phyloP scores from a whole-genome alignment of 768 basidiomycete species.

The Leccinum boreale region DNA sequence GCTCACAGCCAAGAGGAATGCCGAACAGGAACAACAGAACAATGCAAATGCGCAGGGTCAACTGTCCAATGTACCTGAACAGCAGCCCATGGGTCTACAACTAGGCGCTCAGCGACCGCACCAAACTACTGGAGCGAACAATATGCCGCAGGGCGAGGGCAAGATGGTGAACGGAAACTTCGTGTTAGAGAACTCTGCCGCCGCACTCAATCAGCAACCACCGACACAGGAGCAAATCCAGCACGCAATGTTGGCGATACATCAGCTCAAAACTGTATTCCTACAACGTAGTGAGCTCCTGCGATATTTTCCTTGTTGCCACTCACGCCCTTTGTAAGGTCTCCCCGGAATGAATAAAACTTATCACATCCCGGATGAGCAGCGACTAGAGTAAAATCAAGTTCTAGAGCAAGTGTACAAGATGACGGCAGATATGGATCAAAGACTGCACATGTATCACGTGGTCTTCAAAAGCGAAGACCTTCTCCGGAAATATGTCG shows the following conservation, averaged over 20 bases:
- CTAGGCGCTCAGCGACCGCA: conserved; percentile 16
- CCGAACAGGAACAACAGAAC: conserved; percentile 23
- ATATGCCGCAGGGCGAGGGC: conserved; percentile 14
- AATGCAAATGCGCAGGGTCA: conserved; percentile 16
- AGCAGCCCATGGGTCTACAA: conserved; percentile 7
- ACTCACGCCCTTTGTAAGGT: conserved; percentile 27
- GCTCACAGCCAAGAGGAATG: conserved; percentile 15
- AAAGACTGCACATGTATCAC: conserved; percentile 45
- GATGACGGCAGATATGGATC: conserved; percentile 46
- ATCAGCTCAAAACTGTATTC: conserved; percentile 34
- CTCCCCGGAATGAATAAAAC: conserved; percentile 30
- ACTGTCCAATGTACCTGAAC: conserved; percentile 23
- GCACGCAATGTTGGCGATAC: conserved; percentile 27
- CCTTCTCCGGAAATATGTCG: conserved; percentile 44
- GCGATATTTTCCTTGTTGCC: conserved; percentile 6
- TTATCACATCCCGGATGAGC: conserved; percentile 48
- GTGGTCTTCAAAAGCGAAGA: conserved; percentile 48
- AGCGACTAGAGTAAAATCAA: conserved; percentile 49
- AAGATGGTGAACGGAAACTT: conserved; percentile 18
- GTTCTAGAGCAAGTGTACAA: conserved; percentile 49
- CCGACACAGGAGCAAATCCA: conserved; percentile 35
- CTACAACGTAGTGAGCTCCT: conserved; percentile 28
- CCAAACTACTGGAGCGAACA: conserved; percentile 8
- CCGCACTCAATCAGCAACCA: conserved; percentile 3
- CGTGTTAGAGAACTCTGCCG: neutral